Base-by-base conservation (phyloP, 1,139 yeast genomes). In the Taiozyma onychis region DNA sequence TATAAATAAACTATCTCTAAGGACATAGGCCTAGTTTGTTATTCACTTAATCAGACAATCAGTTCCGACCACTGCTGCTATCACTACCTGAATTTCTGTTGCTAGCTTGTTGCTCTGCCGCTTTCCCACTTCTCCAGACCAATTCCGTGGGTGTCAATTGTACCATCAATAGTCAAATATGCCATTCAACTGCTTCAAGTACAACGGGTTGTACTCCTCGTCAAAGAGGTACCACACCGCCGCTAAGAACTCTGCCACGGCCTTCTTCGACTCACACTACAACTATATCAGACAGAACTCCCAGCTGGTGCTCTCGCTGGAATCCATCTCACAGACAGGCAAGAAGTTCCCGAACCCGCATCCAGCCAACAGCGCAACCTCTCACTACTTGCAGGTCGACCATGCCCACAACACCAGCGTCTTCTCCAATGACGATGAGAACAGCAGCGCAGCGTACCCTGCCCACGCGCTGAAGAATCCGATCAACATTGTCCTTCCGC, bases 231-330 rank as follows among this genome's bases (percentile, higher is more conserved):
- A 60, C 50, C 61, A 57, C 51, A 57, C 65, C 3, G 58, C 59
- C 14, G 61, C 63, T 2, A 61, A 60, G 48, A 57, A 59, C 22
- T 45, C 62, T 4, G 50, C 64, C 3, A 51, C 59, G 6, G 50
- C 63, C 11, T 61, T 61, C 53, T 61, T 61, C 43, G 65, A 61
- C 44, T 61, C 65, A 0, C 48, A 63, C n/a, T 60, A 57, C 52
- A 61, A 61, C 53, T 51, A 57, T 45, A 57, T 60, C 47, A 57
- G 57, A 49, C 64, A 60, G 45, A 56, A 59, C 49, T 50, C 54
- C 8, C 62, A 59, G 44, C 43, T 60, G 0, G 44, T 48, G 4
- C 56, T 53, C 26, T 45, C 55, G 0, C 27, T 55, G 14, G 62
- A 60, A 34, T 41, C 57, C 3, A 32, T 57, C 11, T 44, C 55